These are phyloP conservation scores for Populus pruinosa DNA, from an alignment of 345 rosid genomes.

Conservation along the genomic window DNA sequence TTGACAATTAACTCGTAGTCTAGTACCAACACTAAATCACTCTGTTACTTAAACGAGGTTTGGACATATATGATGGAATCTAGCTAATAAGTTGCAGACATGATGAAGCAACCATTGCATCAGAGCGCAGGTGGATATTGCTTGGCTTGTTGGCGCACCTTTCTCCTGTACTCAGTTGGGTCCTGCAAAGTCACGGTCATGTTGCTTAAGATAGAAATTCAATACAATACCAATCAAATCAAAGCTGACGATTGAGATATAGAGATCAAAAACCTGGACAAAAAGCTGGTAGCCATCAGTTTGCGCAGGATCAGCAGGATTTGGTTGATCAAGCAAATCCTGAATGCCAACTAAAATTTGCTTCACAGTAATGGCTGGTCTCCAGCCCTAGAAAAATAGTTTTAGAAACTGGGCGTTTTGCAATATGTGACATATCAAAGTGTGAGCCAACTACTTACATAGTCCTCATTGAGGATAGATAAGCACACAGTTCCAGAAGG, in stretches of 20 bases:
- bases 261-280: background rate
- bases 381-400: background rate
- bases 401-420: background rate
- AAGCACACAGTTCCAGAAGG: conserved; percentile 7
- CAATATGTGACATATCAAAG: background rate
- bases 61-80: background rate
- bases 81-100: background rate
- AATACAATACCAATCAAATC: background rate
- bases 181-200: conserved; percentile 42
- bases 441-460: background rate
- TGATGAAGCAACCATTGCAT: background rate
- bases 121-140: conserved; percentile 41
- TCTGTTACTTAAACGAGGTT: background rate
- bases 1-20: background rate
- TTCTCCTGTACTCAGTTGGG: conserved; percentile 64
- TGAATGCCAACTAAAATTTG: conserved; percentile 3
- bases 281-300: conserved; percentile 7
- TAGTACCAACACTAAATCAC: background rate
- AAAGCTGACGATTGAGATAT: background rate
- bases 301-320: conserved; percentile 2
- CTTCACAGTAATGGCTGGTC: conserved; percentile 6
- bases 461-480: conserved; percentile 8
- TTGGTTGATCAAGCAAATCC: conserved; percentile 13
- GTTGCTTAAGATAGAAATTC: background rate
- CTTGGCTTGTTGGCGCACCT: conserved; percentile 76